Conservation (phyloP, 192 early-diverging fungal species). For the Paraglomus brasilianum region DNA sequence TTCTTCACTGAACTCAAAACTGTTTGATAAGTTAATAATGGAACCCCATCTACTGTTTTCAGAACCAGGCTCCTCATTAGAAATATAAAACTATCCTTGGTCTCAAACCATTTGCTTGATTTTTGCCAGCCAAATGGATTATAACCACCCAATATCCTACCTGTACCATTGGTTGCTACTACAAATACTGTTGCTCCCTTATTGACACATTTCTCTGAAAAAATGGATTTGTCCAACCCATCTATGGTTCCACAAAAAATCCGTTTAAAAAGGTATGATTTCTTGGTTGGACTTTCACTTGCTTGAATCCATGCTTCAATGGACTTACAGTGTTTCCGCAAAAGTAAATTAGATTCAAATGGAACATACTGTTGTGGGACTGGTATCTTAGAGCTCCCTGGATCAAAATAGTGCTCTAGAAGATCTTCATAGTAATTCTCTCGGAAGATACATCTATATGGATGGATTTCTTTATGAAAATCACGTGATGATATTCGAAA, state of each 20-base stretch:
- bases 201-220: constrained; percentile 23
- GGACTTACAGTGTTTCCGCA: background rate
- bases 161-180: background rate
- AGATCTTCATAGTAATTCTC: constrained; percentile 3
- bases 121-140: constrained; percentile 17
- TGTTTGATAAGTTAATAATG: too few relatives aligned
- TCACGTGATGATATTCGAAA: background rate
- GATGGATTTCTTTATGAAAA: constrained; percentile 7
- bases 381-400: background rate
- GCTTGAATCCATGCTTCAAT: constrained; percentile 22
- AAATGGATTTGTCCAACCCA: background rate
- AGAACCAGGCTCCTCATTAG: too few relatives aligned
- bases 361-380: background rate
- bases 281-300: background rate
- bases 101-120: too few relatives aligned
- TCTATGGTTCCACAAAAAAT: constrained; percentile 18
- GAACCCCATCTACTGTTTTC: too few relatives aligned
- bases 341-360: constrained; percentile 15
- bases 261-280: background rate
- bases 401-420: constrained; percentile 9
- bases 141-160: constrained; percentile 25
- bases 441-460: constrained; percentile 16
- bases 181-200: constrained; percentile 11
- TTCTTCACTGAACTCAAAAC: too few relatives aligned
- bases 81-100: too few relatives aligned